A percentile compares a stretch with the other conserved stretches of the same genome.
Conservation (phyloP, 495 filamentous ascomycete species). For the Glonium stellatum region DNA sequence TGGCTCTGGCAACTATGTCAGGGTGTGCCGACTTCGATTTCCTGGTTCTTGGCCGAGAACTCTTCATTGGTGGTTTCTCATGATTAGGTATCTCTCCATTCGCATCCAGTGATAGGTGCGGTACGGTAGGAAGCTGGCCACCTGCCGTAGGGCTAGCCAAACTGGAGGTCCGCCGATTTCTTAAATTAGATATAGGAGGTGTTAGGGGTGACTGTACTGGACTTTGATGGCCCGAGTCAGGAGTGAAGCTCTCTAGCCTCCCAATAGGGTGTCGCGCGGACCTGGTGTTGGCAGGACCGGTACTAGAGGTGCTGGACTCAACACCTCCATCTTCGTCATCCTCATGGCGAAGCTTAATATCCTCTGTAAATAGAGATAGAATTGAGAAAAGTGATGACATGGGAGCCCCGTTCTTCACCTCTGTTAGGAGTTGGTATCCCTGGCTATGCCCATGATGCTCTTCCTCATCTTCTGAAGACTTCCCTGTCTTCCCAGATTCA, state of each 20-base stretch:
- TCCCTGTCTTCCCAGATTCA: constrained; percentile 29
- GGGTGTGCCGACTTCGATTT: constrained; percentile 78
- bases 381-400: constrained; percentile 99
- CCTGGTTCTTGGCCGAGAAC: constrained; percentile 32
- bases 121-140: constrained; percentile 48
- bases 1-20: constrained; percentile 93
- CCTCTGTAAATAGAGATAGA: constrained; percentile 91
- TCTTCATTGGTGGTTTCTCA: constrained; percentile 2
- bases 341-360: constrained; percentile 67
- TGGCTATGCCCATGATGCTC: constrained; percentile 54
- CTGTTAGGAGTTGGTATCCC: constrained; percentile 88
- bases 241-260: constrained; percentile 10
- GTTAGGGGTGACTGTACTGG: constrained; percentile 14
- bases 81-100: constrained; percentile 20
- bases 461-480: constrained; percentile 61
- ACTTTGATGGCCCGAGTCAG: constrained; percentile 18
- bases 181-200: constrained; percentile 10
- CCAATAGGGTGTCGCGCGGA: not conserved
- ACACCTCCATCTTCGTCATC: constrained; percentile 50
- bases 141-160: constrained; percentile 24
- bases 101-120: constrained; percentile 64
- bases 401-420: constrained; percentile 95
- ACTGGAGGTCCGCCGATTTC: constrained; percentile 25
- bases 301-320: constrained; percentile 20
- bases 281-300: constrained; percentile 6